Percentiles rank a stretch among this genome's conserved stretches.
Evolutionary conservation across 2,329 filamentous ascomycete genomes (phyloP).

Genomic region (Penicillium sp.): DNA sequence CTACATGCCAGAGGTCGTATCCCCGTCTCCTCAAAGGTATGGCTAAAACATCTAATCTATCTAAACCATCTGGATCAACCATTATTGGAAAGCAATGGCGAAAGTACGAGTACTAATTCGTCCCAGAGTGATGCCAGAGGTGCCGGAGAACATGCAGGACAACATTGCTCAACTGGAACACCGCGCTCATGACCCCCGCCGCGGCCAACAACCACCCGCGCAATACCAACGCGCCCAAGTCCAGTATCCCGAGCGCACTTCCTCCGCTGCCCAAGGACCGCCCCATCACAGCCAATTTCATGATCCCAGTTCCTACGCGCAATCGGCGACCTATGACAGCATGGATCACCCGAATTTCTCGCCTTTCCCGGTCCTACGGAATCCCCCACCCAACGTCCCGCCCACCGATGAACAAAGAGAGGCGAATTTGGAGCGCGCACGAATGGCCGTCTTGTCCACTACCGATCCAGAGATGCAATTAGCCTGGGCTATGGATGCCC

Average conservation of each 20-base stretch:
- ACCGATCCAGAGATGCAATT: slow-evolving; percentile 96
- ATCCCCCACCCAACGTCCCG: slow-evolving; percentile 79
- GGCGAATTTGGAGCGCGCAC: slow-evolving; percentile 77
- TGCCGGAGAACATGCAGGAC: slow-evolving; percentile 94
- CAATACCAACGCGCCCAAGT: slow-evolving; percentile 31
- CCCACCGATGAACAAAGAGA: slow-evolving; percentile 94
- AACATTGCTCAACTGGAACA: slow-evolving; percentile 88
- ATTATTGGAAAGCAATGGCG: slow-evolving; percentile 14
- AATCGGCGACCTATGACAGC: slow-evolving; percentile 48
- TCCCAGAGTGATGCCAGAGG: slow-evolving; percentile 82
- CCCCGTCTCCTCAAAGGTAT: slow-evolving; percentile 66
- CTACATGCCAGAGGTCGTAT: slow-evolving; percentile 66
- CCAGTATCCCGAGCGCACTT: slow-evolving; percentile 38
- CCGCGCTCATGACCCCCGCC: slow-evolving; percentile 57
- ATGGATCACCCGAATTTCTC: slow-evolving; percentile 73
- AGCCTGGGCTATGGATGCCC: slow-evolving; percentile 89
- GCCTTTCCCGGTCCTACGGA: slow-evolving; percentile 79
- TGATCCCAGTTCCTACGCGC: slow-evolving; percentile 47
- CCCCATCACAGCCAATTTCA: slow-evolving; percentile 28
- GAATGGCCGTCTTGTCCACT: slow-evolving; percentile 79
- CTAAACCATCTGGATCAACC: background rate
- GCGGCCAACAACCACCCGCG: slow-evolving; percentile 29
- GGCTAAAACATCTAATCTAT: slow-evolving; percentile 1
- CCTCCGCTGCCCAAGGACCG: slow-evolving; percentile 34
- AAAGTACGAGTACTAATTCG: slow-evolving; percentile 23